Conservation (phyloP, 305 asterid genomes). For the Coffea humblotiana region DNA sequence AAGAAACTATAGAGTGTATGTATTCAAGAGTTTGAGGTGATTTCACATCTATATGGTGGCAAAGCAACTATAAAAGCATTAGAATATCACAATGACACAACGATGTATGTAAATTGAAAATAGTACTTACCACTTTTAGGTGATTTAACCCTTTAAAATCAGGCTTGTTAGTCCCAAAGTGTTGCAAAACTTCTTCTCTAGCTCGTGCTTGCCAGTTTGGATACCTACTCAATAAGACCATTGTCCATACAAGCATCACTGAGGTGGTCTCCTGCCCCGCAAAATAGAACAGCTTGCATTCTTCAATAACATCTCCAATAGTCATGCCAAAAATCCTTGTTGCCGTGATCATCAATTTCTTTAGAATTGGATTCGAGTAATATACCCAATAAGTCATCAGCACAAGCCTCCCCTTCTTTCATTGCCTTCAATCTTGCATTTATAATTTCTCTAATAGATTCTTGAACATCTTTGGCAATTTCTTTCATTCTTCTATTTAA, state of each 20-base stretch:
- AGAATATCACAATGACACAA: background rate
- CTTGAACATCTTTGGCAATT: slow-evolving; percentile 34
- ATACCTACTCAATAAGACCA: background rate
- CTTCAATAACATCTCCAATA: too few species aligned
- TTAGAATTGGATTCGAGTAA: too few species aligned
- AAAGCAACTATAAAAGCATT: background rate
- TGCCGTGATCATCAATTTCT: too few species aligned
- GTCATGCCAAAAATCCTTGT: too few species aligned
- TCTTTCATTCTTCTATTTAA: slow-evolving; percentile 44
- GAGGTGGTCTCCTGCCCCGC: background rate
- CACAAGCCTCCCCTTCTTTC: slow-evolving; percentile 39
- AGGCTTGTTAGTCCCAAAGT: background rate
- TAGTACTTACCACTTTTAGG: background rate
- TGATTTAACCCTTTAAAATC: background rate
- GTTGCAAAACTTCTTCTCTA: too few species aligned
- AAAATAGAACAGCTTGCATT: too few species aligned
- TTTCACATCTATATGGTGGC: background rate
- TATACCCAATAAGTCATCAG: slow-evolving; percentile 32
- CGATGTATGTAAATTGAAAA: background rate
- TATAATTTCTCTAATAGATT: slow-evolving; percentile 35
- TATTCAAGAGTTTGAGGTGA: background rate
- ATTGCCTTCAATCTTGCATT: slow-evolving; percentile 34
- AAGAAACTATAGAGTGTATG: too few species aligned
- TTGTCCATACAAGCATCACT: background rate
- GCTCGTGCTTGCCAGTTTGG: too few species aligned